Base-by-base conservation (phyloP, 2,329 filamentous ascomycete species). In the Fusarium papillatum region DNA sequence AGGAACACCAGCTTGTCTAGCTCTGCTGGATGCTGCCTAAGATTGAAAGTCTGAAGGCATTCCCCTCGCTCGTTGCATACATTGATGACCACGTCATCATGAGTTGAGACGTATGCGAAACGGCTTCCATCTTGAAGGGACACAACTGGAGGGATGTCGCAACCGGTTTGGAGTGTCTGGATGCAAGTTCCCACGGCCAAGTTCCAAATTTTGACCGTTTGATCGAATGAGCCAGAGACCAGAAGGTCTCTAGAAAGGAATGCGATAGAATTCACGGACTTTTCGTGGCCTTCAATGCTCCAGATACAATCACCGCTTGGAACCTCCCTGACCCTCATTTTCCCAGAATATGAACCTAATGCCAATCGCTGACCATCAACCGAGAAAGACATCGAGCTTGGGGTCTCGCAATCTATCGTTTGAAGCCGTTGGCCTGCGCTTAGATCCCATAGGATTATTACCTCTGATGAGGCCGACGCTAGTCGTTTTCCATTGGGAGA, bases 391-490 rank as follows among this genome's bases (percentile, higher is more conserved):
- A 68, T n/a, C 6, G 29, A 59, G 6, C 1, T 22, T 10, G 57
- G 6, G 7, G 5, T 11, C 19, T 48, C 14, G 3, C 43, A 66
- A 7, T 29, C 3, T 2, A 71, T 8, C 4, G 46, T 66, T 17
- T 24, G 24, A 2, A 46, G n/a, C 22, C 19, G 57, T 0, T 19
- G 8, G 4, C 60, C 62, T 11, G 41, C 53, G 3, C 7, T 24
- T 5, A 46, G 24, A 55, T 72, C 36, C 70, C 67, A 72, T 5
- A 72, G 11, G 6, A 55, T 24, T 2, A 48, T 69, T 19, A 1
- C 2, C 11, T 63, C 24, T 5, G n/a, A 7, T 2, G 60, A 46
- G 3, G 16, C 31, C 2, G 61, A 57, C 4, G 55, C 66, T 14
- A 71, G 22, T 5, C 29, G 7, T n/a, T n/a, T 22, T 19, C 57